phyloP scores from a whole-genome alignment of 192 early-diverging fungal genomes.

The Umbelopsis vinacea region DNA sequence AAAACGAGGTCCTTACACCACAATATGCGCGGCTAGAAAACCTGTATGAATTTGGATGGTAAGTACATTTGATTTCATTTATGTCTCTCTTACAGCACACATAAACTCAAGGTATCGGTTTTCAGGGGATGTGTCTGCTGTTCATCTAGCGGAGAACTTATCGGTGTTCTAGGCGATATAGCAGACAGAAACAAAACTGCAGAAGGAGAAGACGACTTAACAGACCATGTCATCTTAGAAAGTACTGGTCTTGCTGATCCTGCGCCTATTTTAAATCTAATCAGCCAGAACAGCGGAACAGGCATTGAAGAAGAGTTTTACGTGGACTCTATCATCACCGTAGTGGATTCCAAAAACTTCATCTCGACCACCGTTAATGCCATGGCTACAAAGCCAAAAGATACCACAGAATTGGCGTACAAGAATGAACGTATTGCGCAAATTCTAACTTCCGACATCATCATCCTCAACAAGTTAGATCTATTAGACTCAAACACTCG shows the following conservation, averaged over 20 bases:
- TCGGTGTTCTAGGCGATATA: conserved; percentile 31
- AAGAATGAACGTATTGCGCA: conserved; percentile 25
- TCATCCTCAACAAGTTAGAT: conserved; percentile 24
- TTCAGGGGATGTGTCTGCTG: conserved; percentile 34
- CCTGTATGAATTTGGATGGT: conserved; percentile 49
- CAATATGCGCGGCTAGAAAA: conserved; percentile 63
- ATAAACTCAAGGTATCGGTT: neutral
- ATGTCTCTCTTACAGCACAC: neutral
- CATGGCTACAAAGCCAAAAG: neutral
- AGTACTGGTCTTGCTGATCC: conserved; percentile 25
- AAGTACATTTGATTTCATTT: neutral
- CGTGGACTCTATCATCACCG: conserved; percentile 23
- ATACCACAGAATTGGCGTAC: neutral
- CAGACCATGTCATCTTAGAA: conserved; percentile 22
- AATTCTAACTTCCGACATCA: conserved; percentile 21
- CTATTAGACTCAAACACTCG: conserved; percentile 7
- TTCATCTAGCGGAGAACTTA: conserved; percentile 33
- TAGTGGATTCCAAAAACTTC: conserved; percentile 18
- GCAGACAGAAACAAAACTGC: conserved; percentile 23
- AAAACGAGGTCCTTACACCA: conserved; percentile 34
- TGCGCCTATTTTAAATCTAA: conserved; percentile 21
- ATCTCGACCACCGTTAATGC: neutral
- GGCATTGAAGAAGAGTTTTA: conserved; percentile 23
- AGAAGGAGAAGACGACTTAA: neutral
- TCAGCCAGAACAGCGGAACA: conserved; percentile 8